Percentiles rank a stretch among this genome's conserved stretches.
Conservation (phyloP, 495 filamentous ascomycete genomes). For the Lepidopterella palustris region DNA sequence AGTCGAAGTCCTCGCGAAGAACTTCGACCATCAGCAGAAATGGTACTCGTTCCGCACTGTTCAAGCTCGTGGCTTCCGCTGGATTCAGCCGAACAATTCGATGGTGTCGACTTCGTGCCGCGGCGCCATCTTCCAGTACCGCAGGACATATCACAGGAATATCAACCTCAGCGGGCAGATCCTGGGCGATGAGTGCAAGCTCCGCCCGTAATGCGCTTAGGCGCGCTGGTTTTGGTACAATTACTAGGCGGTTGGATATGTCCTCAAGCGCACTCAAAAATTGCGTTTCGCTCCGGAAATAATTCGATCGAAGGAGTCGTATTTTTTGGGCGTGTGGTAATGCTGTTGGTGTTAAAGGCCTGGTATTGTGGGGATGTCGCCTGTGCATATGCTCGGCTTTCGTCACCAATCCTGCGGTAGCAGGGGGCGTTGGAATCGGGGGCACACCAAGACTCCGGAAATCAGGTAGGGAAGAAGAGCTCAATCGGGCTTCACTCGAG, state of each 20-base stretch:
- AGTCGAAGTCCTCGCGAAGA: constrained; percentile 65
- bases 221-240: constrained; percentile 66
- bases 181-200: constrained; percentile 63
- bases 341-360: constrained; percentile 46
- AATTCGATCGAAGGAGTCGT: constrained; percentile 61
- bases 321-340: constrained; percentile 52
- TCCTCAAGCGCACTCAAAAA: constrained; percentile 66
- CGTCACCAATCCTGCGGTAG: constrained; percentile 36
- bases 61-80: constrained; percentile 69
- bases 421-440: constrained; percentile 37
- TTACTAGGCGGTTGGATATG: constrained; percentile 68
- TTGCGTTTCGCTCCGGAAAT: constrained; percentile 66
- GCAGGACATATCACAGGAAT: constrained; percentile 69
- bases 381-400: constrained; percentile 44
- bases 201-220: constrained; percentile 70
- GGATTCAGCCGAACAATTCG: constrained; percentile 70
- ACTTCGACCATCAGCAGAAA: constrained; percentile 74
- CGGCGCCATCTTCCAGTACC: constrained; percentile 55
- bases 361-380: constrained; percentile 43
- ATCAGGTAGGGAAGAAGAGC: constrained; percentile 63
- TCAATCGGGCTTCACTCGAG: constrained; percentile 40
- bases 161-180: constrained; percentile 69
- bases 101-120: constrained; percentile 61
- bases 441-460: constrained; percentile 40
- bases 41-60: constrained; percentile 72